A percentile compares a stretch with the other conserved stretches of the same genome.
Conservation (phyloP, 139 green algal genomes). For the Coelastrella sp. region DNA sequence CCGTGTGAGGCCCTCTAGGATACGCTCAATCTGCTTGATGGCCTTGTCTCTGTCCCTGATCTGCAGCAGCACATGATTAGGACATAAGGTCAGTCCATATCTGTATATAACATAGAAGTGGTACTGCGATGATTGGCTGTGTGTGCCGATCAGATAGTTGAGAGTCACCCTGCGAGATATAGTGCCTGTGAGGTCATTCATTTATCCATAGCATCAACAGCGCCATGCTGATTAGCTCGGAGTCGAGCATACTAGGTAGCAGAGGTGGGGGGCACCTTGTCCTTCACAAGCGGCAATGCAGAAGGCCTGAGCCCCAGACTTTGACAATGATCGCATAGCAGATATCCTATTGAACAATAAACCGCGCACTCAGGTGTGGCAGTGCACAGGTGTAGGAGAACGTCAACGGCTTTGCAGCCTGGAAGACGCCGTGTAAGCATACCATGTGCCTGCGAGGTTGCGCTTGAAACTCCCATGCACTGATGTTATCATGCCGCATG, state of each 20-base stretch:
- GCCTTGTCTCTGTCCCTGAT: constrained; percentile 15
- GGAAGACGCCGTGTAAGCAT: neutral
- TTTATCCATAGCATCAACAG: too few species aligned
- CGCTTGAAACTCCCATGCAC: constrained; percentile 47
- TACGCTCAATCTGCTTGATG: constrained; percentile 5
- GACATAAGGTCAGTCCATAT: neutral
- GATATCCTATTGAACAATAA: neutral
- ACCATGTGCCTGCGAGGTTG: constrained; percentile 43
- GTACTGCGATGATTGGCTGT: neutral
- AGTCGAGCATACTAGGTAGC: too few species aligned
- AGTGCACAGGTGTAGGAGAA: neutral
- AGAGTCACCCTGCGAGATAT: neutral
- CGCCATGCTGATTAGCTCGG: too few species aligned
- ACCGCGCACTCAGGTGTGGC: neutral
- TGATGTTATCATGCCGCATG: neutral
- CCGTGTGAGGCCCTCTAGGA: constrained; percentile 19
- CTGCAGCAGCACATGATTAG: neutral
- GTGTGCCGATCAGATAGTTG: neutral
- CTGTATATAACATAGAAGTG: neutral
- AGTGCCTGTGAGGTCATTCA: too few species aligned
- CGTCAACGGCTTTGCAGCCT: too few species aligned
- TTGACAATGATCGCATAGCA: too few species aligned
- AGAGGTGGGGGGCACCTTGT: too few species aligned
- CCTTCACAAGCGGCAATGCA: too few species aligned
- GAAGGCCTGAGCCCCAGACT: too few species aligned